phyloP scores from a whole-genome alignment of 2,329 filamentous ascomycete species.

The Curvularia lunata region DNA sequence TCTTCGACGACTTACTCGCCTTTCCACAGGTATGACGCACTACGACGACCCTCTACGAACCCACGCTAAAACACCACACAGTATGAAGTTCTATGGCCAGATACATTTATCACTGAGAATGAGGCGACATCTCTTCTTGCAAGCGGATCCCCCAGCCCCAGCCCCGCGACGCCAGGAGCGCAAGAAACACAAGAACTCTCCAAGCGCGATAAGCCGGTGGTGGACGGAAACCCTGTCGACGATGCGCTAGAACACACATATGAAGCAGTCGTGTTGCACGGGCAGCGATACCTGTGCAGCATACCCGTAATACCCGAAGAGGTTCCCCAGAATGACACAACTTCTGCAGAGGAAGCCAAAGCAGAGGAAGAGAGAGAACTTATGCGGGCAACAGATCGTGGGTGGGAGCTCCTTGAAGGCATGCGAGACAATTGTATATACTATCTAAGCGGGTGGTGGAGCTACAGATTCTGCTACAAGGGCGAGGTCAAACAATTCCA shows the following conservation, averaged over 20 bases:
- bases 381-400: constrained; percentile 74
- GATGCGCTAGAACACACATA: constrained; percentile 57
- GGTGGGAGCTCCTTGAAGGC: constrained; percentile 78
- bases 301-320: constrained; percentile 73
- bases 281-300: constrained; percentile 79
- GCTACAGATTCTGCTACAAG: constrained; percentile 92
- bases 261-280: constrained; percentile 75
- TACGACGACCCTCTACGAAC: not conserved
- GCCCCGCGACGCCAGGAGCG: constrained; percentile 36
- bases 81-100: constrained; percentile 81
- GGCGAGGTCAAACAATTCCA: constrained; percentile 89
- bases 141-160: constrained; percentile 34
- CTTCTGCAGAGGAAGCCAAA: constrained; percentile 69
- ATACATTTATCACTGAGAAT: constrained; percentile 72
- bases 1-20: constrained; percentile 85
- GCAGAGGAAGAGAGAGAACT: constrained; percentile 83
- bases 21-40: constrained; percentile 74
- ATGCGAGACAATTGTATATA: constrained; percentile 84
- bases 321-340: constrained; percentile 63
- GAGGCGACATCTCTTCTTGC: constrained; percentile 69
- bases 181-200: constrained; percentile 47
- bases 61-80: constrained; percentile 49
- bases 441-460: constrained; percentile 90
- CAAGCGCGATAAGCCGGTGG: constrained; percentile 34
- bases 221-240: constrained; percentile 23